Evolutionary conservation across 148 eudicot species (phyloP), one percentile per base, ranked within the genome.

Genomic region (Salicornia ramosissima): DNA sequence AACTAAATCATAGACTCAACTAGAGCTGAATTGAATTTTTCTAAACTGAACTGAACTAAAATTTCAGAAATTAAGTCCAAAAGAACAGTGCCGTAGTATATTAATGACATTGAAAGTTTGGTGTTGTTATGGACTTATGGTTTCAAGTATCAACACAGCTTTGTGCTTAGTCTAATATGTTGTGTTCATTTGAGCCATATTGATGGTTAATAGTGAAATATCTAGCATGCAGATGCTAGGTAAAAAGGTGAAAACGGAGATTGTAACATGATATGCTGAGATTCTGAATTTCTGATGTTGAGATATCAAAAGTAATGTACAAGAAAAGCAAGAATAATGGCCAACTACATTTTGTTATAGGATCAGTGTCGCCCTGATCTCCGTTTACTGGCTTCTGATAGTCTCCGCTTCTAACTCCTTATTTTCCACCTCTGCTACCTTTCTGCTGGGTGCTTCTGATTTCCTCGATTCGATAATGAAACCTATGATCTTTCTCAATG

Each of bases 401-500:
- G 22, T 59, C 11, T 39, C 47, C 26, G n/a, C 28, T 62, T 62
- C 46, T 19, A 52, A 12, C 72, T 19, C 63, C 21, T 21, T 13
- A 56, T 19, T 56, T 56, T 5, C 61, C 4, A 28, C 61, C 29
- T 28, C 61, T 29, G 36, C 25, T 3, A 2, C 15, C 61, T 16
- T 14, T 28, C 36, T 29, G 61, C 61, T 29, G 34, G 29, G 61
- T 28, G 10, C 34, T 13, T 56, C 36, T 24, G 29, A 24, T 54
- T n/a, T 62, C 47, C 74, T 74, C 74, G 78, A 71, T 51, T 22
- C 70, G 29, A 57, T 42, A 5, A 86, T 75, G 40, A 83, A 86
- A 31, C 58, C 70, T 19, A 83, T 28, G 5, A 86, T 70, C 16
- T 79, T 80, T 25, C 18, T 40, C 6, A 86, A 61, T n/a, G 80